Percentiles rank a stretch among this genome's conserved stretches.
Conservation (phyloP, 2,329 filamentous ascomycete species). For the Aspergillus uvarum region DNA sequence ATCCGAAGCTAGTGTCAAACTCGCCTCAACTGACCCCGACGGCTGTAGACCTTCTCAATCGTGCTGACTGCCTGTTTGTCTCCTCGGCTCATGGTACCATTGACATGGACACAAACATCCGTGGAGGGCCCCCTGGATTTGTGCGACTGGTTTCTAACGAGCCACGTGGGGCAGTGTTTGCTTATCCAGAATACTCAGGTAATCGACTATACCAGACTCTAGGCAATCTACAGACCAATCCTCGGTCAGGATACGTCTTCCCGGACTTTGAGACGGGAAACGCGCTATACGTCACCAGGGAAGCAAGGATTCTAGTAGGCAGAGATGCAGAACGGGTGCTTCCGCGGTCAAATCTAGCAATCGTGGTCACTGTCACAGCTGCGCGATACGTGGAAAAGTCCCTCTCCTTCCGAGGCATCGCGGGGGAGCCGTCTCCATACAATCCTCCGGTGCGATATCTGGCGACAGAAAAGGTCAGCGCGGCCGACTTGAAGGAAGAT, state of each 20-base stretch:
- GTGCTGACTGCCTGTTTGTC: slow-evolving; percentile 76
- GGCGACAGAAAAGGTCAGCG: slow-evolving; percentile 52
- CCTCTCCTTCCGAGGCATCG: slow-evolving; percentile 65
- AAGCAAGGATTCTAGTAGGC: slow-evolving; percentile 65
- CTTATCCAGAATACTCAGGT: slow-evolving; percentile 82
- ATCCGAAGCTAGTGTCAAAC: slow-evolving; percentile 53
- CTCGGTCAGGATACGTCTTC: slow-evolving; percentile 67
- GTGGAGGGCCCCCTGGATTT: slow-evolving; percentile 74
- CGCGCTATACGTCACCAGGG: slow-evolving; percentile 72
- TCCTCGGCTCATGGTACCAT: slow-evolving; percentile 61
- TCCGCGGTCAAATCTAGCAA: slow-evolving; percentile 68
- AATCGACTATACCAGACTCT: slow-evolving; percentile 82
- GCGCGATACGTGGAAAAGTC: slow-evolving; percentile 64
- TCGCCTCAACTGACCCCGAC: slow-evolving; percentile 51
- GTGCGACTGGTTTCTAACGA: slow-evolving; percentile 65
- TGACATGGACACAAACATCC: slow-evolving; percentile 79
- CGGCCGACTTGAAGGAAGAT: slow-evolving; percentile 16
- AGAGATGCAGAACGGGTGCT: slow-evolving; percentile 62
- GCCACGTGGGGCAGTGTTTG: slow-evolving; percentile 49
- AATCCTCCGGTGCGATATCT: slow-evolving; percentile 72
- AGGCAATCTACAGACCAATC: slow-evolving; percentile 70
- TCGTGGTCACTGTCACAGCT: slow-evolving; percentile 64
- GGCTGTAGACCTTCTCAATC: slow-evolving; percentile 60
- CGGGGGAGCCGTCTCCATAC: slow-evolving; percentile 68
- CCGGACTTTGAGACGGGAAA: slow-evolving; percentile 73